Evolutionary conservation across 805 yeast genomes (phyloP).

Genomic region (Clavispora vitiphila): DNA sequence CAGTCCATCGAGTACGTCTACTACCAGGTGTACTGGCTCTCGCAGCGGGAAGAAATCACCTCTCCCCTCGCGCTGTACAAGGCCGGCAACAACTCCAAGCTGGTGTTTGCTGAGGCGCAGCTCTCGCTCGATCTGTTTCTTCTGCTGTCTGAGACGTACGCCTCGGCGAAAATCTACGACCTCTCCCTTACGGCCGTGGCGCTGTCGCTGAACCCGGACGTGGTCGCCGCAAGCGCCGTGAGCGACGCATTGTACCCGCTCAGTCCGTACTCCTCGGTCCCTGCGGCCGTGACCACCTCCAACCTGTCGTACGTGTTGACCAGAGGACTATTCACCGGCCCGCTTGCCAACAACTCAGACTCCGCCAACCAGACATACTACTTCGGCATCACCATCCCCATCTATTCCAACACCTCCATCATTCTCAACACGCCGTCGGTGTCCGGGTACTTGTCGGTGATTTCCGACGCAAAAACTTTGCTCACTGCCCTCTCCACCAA

Average conservation of each 20-base stretch:
- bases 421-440: slow-evolving; percentile 48
- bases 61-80: slow-evolving; percentile 54
- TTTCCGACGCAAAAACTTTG: slow-evolving; percentile 31
- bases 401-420: slow-evolving; percentile 69
- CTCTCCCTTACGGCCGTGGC: slow-evolving; percentile 47
- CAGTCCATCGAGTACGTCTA: slow-evolving; percentile 61
- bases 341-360: slow-evolving; percentile 39
- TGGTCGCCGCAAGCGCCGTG: slow-evolving; percentile 22
- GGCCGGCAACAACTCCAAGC: slow-evolving; percentile 64
- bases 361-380: slow-evolving; percentile 34
- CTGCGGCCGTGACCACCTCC: slow-evolving; percentile 32
- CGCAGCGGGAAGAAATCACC: slow-evolving; percentile 57
- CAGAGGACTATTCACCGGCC: slow-evolving; percentile 54
- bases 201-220: slow-evolving; percentile 23
- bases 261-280: slow-evolving; percentile 38
- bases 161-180: slow-evolving; percentile 66
- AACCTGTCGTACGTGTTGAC: slow-evolving; percentile 11
- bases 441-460: slow-evolving; percentile 66
- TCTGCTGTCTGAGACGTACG: slow-evolving; percentile 57
- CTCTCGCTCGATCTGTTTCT: slow-evolving; percentile 53
- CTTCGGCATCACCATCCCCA: slow-evolving; percentile 74
- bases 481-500: slow-evolving; percentile 20
- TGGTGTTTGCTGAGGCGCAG: slow-evolving; percentile 40
- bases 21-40: slow-evolving; percentile 64
- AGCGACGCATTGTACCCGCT: slow-evolving; percentile 47